Conservation (phyloP, 495 filamentous ascomycete genomes). For the Ramalina peruviana region DNA sequence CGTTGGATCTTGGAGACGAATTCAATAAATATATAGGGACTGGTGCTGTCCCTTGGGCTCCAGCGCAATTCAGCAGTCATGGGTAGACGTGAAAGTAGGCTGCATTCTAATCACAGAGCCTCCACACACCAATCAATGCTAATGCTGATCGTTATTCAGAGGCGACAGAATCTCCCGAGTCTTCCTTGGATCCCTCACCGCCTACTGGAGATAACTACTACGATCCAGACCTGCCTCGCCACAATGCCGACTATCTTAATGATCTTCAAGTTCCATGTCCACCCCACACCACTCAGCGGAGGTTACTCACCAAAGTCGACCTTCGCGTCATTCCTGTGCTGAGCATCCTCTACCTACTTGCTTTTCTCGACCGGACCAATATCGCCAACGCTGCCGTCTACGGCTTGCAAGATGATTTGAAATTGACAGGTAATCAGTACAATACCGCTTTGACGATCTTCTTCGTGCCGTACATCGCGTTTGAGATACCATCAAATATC, state of each 20-base stretch:
- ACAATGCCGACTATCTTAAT: conserved; percentile 20
- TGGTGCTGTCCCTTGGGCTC: no score
- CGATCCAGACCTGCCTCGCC: conserved; percentile 15
- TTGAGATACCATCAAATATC: conserved; percentile 82
- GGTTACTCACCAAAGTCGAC: conserved; percentile 65
- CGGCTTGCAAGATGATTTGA: conserved; percentile 14
- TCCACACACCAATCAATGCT: no score
- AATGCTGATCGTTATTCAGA: conserved; percentile 1
- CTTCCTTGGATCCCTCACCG: conserved; percentile 1
- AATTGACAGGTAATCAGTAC: conserved; percentile 44
- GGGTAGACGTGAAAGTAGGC: no score
- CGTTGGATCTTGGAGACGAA: no score
- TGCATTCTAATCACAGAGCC: no score
- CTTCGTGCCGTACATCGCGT: conserved; percentile 82
- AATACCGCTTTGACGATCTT: conserved; percentile 62
- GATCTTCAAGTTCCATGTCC: conserved; percentile 33
- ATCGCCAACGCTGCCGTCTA: conserved; percentile 53
- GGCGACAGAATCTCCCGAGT: conserved; percentile 5
- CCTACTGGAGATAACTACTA: conserved; percentile 16
- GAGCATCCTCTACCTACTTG: conserved; percentile 70
- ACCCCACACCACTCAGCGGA: conserved; percentile 55
- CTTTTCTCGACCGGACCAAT: conserved; percentile 73
- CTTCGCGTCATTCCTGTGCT: conserved; percentile 67
- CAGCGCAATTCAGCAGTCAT: no score
- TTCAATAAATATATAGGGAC: no score